Base-by-base conservation (phyloP, 257 asterid species). In the Fraxinus pennsylvanica region DNA sequence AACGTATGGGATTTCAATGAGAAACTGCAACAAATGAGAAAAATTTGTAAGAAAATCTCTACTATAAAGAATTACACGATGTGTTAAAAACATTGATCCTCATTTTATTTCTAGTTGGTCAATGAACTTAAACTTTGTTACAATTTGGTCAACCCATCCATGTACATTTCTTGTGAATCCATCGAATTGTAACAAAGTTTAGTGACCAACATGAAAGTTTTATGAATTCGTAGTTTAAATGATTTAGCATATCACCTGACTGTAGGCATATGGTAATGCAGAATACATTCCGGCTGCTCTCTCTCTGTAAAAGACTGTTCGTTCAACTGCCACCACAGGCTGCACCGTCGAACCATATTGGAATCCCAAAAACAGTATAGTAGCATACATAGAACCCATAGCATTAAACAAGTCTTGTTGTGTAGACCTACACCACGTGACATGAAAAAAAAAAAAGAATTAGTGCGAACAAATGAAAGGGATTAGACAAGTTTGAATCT, bases 281-380 rank as follows among this genome's bases (percentile, higher is more conserved):
- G 88, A 84, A 77, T 86, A 86, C 90, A 84, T 84, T 73, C 82
- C 85, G 29, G 85, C 81, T 41, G 85, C 86, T 22, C 74, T 71
- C 73, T 86, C 79, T 9, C 88, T 77, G 30, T 82, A 84, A 74
- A 83, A 84, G 41, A 83, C 91, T 27, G 83, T 77, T 35, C 87
- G 80, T 25, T 81, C 87, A 0, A 78, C 74, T 6, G 87, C 79
- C 30, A 87, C 87, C 38, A 85, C 78, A 12, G 67, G 80, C 50
- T 85, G 87, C 17, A 83, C 89, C 5, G 87, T 43, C 32, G 83
- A 65, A 74, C 87, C 63, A 59, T 85, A 83, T 45, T 85, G 75
- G 50, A 80, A 78, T 27, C 85, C 84, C 21, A 83, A 67, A 45
- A 83, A 78, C 19, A 85, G 67, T 67, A 83, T 59, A 45, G 81